These are phyloP conservation scores for Setaria italica DNA, from an alignment of 202 grass and related monocot genomes.

Conservation along the genomic window DNA sequence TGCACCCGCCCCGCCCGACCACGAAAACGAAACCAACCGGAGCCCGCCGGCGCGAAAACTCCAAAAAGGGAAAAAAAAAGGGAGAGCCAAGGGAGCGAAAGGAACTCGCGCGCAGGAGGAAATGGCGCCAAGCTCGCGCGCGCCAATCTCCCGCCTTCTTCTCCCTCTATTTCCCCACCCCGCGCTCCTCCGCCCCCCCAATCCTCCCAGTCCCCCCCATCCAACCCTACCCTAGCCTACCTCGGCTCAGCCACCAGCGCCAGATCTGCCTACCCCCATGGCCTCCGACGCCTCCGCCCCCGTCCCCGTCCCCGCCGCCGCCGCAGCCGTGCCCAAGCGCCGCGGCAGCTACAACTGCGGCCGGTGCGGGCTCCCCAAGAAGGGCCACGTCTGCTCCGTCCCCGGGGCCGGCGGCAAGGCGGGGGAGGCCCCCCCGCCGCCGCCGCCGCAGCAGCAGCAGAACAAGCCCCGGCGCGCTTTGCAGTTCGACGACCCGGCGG, in stretches of 20 bases:
- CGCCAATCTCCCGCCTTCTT: constrained; percentile 64
- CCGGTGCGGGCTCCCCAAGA: constrained; percentile 83
- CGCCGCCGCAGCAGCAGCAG: background rate
- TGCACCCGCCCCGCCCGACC: background rate
- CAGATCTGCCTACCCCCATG: constrained; percentile 33
- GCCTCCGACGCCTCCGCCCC: constrained; percentile 28
- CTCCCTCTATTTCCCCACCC: constrained; percentile 43
- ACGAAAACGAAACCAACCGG: background rate
- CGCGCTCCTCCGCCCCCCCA: background rate
- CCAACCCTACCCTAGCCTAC: constrained; percentile 20
- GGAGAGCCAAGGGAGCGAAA: background rate
- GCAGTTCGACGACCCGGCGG: constrained; percentile 27
- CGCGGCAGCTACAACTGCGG: constrained; percentile 95
- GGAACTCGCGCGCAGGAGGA: constrained; percentile 48
- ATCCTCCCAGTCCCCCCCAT: background rate
- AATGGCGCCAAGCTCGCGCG: constrained; percentile 69
- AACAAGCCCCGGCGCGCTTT: constrained; percentile 32
- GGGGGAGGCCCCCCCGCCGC: background rate
- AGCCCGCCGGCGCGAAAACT: constrained; percentile 45
- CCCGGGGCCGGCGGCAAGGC: constrained; percentile 3
- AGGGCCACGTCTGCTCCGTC: constrained; percentile 75
- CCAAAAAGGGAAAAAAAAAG: background rate
- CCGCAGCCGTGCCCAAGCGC: constrained; percentile 36
- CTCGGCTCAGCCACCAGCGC: background rate
- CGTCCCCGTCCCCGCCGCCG: constrained; percentile 3